phyloP scores from a whole-genome alignment of 352 stramenopile species.

The Phytophthora pistaciae region DNA sequence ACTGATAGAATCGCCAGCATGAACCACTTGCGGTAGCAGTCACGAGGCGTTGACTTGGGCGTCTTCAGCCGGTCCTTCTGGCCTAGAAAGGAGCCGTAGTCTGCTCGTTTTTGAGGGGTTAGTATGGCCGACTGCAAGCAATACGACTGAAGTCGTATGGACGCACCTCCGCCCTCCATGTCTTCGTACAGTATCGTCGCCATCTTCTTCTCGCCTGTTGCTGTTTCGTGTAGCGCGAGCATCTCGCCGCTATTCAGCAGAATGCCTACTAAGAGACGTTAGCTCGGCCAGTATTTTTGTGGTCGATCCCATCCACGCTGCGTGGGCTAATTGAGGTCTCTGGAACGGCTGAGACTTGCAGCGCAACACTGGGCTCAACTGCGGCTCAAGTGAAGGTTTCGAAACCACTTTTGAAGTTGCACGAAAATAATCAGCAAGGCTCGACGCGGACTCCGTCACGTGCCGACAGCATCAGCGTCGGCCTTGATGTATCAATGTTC shows the following conservation, averaged over 20 bases:
- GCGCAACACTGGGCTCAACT: background rate
- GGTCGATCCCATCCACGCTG: constrained; percentile 7
- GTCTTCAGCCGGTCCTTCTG: constrained; percentile 19
- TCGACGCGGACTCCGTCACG: constrained; percentile 9
- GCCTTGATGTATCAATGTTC: background rate
- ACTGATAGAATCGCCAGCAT: constrained; percentile 77
- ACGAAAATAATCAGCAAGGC: constrained; percentile 1
- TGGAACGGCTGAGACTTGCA: constrained; percentile 3
- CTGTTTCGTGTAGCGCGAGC: constrained; percentile 17
- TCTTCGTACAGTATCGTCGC: constrained; percentile 36
- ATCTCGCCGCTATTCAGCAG: constrained; percentile 10
- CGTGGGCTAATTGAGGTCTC: background rate
- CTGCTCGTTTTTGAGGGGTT: background rate
- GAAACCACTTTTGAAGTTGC: constrained; percentile 16
- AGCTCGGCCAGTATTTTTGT: background rate
- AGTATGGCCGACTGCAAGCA: background rate
- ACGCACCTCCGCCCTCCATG: constrained; percentile 32
- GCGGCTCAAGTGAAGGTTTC: constrained; percentile 5
- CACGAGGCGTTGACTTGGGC: background rate
- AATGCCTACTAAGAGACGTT: constrained; percentile 5
- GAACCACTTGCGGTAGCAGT: constrained; percentile 37
- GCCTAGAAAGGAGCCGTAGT: constrained; percentile 36
- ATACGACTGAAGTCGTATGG: background rate
- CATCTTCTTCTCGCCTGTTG: constrained; percentile 13
- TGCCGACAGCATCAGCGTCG: background rate